A percentile compares a stretch with the other conserved stretches of the same genome.
phyloP scores from a whole-genome alignment of 192 early-diverging fungal species.

The Coemansia sp. region DNA sequence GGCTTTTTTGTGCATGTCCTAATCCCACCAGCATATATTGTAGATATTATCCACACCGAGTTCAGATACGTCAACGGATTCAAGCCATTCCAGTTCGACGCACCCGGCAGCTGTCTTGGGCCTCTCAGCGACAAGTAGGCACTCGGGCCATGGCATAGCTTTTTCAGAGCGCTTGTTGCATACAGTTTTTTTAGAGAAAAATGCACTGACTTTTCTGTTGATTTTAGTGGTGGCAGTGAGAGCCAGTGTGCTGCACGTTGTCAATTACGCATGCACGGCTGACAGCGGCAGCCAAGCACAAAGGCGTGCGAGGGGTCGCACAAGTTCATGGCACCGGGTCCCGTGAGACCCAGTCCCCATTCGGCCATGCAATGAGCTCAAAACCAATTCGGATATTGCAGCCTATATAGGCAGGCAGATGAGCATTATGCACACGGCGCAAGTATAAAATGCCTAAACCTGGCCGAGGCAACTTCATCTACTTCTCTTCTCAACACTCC shows the following conservation, averaged over 20 bases:
- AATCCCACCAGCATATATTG: not conserved
- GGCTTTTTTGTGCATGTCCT: not conserved
- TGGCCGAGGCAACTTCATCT: not conserved
- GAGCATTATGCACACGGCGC: not conserved
- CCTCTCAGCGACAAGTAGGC: conserved; percentile 19
- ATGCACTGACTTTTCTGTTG: not conserved
- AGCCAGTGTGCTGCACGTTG: not conserved
- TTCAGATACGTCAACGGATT: conserved; percentile 52
- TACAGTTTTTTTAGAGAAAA: not conserved
- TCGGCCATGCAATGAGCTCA: not conserved
- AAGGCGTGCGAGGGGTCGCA: not conserved
- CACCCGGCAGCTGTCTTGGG: conserved; percentile 54
- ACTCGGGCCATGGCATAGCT: not conserved
- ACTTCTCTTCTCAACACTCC: not conserved
- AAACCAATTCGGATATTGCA: not conserved
- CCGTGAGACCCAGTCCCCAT: not conserved
- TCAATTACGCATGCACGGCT: not conserved
- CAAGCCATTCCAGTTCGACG: conserved; percentile 52
- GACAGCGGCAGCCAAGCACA: conserved; percentile 1
- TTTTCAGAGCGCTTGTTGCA: not conserved
- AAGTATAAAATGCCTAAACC: conserved; percentile 1
- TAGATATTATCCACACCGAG: conserved; percentile 53
- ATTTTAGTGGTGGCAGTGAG: not conserved
- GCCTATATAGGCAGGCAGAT: not conserved
- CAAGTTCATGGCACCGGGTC: not conserved